Conservation (phyloP, 176 grass and related monocot species). For the Cenchrus fungigraminus region DNA sequence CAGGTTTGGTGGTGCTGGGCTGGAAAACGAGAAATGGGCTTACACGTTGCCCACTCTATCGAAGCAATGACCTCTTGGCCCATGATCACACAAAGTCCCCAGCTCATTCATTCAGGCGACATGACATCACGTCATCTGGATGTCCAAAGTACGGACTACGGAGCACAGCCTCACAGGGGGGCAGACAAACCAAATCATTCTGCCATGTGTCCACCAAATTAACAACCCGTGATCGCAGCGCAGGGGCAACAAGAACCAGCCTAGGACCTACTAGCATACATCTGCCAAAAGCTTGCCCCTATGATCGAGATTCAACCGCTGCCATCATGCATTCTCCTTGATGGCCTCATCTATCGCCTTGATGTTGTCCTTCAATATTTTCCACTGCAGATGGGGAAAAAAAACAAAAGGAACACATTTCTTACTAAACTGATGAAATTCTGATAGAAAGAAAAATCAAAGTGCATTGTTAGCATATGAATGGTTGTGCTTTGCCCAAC, state of each 20-base stretch:
- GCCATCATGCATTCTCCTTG: slow-evolving; percentile 46
- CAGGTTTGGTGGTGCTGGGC: too few relatives aligned
- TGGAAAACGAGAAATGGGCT: background rate
- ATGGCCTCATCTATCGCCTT: slow-evolving; percentile 49
- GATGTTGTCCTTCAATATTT: slow-evolving; percentile 53
- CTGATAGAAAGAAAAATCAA: background rate
- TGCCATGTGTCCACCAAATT: background rate
- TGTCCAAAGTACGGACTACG: background rate
- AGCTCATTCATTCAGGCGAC: background rate
- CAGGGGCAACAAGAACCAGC: background rate
- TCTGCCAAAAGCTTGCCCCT: slow-evolving; percentile 21
- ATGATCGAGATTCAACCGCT: background rate
- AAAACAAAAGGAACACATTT: background rate
- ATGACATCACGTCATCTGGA: background rate
- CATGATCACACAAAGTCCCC: background rate
- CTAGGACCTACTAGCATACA: background rate
- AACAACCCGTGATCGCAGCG: background rate
- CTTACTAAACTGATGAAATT: background rate
- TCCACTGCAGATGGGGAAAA: slow-evolving; percentile 40
- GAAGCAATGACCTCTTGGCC: too few relatives aligned
- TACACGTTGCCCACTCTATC: background rate
- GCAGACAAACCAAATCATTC: background rate
- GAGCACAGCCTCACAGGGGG: background rate
- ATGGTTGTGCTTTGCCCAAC: background rate
- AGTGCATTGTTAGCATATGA: background rate